Conservation (phyloP, 495 filamentous ascomycete genomes). For the Daldinia decipiens region DNA sequence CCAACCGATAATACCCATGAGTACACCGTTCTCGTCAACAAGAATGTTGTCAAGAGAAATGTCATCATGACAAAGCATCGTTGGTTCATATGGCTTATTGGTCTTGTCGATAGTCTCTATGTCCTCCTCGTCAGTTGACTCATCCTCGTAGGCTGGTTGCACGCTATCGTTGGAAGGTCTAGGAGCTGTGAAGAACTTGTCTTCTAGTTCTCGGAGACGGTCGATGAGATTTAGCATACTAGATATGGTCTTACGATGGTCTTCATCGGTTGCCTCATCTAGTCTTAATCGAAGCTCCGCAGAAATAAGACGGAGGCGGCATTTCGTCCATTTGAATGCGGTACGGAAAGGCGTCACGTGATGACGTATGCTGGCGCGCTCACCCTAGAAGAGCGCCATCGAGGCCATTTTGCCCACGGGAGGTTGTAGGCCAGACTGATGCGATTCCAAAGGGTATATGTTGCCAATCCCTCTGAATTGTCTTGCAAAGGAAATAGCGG, state of each 20-base stretch:
- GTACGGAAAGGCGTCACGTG: conserved; percentile 44
- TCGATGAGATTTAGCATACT: conserved; percentile 30
- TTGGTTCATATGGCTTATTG: conserved; percentile 45
- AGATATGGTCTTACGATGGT: not conserved
- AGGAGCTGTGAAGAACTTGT: conserved; percentile 24
- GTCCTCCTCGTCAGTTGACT: conserved; percentile 21
- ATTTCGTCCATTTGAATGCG: conserved; percentile 44
- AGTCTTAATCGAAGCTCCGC: conserved; percentile 25
- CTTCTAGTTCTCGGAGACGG: conserved; percentile 33
- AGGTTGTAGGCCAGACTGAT: not conserved
- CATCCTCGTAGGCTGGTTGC: not conserved
- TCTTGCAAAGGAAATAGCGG: conserved; percentile 41
- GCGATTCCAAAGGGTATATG: conserved; percentile 43
- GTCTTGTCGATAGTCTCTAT: conserved; percentile 10
- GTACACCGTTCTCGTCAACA: conserved; percentile 53
- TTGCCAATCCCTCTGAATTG: conserved; percentile 55
- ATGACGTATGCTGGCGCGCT: conserved; percentile 41
- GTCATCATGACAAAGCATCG: conserved; percentile 59
- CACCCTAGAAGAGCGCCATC: conserved; percentile 50
- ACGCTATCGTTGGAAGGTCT: conserved; percentile 3
- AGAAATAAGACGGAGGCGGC: conserved; percentile 34
- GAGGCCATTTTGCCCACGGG: conserved; percentile 49
- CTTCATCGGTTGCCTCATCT: conserved; percentile 9
- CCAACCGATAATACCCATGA: conserved; percentile 65
- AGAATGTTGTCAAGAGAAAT: conserved; percentile 63